Conservation (phyloP, 2,329 filamentous ascomycete species). For the Monosporascus cannonballus region DNA sequence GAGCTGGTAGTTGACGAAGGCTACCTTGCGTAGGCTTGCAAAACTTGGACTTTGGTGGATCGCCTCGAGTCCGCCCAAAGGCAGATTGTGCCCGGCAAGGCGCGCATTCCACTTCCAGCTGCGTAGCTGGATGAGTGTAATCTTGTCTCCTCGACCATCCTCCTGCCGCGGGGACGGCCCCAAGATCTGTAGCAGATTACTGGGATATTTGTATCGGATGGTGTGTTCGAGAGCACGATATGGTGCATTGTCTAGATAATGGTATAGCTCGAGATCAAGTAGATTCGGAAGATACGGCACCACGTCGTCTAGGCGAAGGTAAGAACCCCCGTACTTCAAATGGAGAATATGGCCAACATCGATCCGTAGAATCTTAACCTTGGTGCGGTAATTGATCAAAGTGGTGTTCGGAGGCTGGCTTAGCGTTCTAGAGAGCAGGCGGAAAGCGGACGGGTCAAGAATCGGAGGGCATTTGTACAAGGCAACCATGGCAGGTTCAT, state of each 20-base stretch:
- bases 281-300: constrained; percentile 61
- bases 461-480: constrained; percentile 67
- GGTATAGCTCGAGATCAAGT: constrained; percentile 64
- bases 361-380: constrained; percentile 64
- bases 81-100: constrained; percentile 38
- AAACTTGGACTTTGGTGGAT: constrained; percentile 55
- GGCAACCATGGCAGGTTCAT: constrained; percentile 66
- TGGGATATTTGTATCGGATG: constrained; percentile 64
- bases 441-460: constrained; percentile 34
- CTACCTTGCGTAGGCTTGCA: constrained; percentile 45
- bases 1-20: constrained; percentile 58
- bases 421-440: constrained; percentile 45
- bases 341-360: constrained; percentile 47
- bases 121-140: constrained; percentile 31
- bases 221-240: constrained; percentile 52
- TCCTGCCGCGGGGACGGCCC: constrained; percentile 36
- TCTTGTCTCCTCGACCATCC: constrained; percentile 34
- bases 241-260: constrained; percentile 61
- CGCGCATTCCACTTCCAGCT: constrained; percentile 60
- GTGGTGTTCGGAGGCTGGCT: constrained; percentile 37
- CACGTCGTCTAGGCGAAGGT: constrained; percentile 49
- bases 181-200: constrained; percentile 57
- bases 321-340: constrained; percentile 14
- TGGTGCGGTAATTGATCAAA: constrained; percentile 60
- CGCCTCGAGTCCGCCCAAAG: constrained; percentile 41